Evolutionary conservation across 2,329 filamentous ascomycete genomes (phyloP).

Genomic region (Pseudogymnoascus sp.): DNA sequence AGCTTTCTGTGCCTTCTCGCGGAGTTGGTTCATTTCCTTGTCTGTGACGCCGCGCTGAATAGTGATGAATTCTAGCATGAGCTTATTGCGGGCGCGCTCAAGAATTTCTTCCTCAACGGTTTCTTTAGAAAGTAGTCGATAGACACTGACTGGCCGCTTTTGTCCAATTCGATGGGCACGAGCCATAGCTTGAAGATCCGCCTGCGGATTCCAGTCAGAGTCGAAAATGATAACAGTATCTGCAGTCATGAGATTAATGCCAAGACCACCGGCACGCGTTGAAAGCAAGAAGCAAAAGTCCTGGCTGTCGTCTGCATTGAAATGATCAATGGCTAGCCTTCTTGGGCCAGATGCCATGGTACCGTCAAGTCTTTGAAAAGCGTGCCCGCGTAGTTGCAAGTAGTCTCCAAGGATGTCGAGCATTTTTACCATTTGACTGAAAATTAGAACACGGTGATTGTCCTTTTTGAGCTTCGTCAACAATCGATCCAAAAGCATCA

Average conservation of each 20-base stretch:
- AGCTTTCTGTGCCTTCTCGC: conserved; percentile 70
- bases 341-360: conserved; percentile 84
- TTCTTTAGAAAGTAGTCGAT: conserved; percentile 93
- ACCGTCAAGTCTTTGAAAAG: conserved; percentile 89
- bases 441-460: conserved; percentile 91
- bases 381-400: conserved; percentile 82
- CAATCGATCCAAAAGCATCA: conserved; percentile 98
- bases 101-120: conserved; percentile 97
- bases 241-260: conserved; percentile 97
- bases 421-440: conserved; percentile 99
- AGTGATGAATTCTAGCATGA: conserved; percentile 92
- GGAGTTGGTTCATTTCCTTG: conserved; percentile 71
- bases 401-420: conserved; percentile 94
- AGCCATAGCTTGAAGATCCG: conserved; percentile 96
- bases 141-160: conserved; percentile 91
- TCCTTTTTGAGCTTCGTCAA: conserved; percentile 88
- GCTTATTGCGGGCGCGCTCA: conserved; percentile 92
- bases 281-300: conserved; percentile 96
- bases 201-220: conserved; percentile 98
- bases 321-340: conserved; percentile 93
- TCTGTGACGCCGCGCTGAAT: conserved; percentile 96
- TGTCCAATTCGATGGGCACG: conserved; percentile 96
- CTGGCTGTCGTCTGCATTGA: conserved; percentile 90
- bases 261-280: conserved; percentile 90
- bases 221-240: conserved; percentile 98